phyloP scores from a whole-genome alignment of 108 stramenopile species.

The Skeletonema potamos region DNA sequence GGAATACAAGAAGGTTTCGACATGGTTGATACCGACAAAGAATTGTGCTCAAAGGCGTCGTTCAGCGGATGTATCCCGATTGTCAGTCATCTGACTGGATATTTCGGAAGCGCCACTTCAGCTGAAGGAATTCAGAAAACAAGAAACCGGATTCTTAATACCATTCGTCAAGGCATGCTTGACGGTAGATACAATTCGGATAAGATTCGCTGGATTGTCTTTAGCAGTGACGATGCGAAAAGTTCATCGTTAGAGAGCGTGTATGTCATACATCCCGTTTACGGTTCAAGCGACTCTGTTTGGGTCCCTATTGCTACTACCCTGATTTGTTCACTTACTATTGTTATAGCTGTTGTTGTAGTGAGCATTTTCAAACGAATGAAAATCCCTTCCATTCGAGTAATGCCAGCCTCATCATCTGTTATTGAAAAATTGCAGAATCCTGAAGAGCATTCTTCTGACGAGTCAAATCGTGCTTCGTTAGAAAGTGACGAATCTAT shows the following conservation, averaged over 20 bases:
- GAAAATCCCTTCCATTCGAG: background rate
- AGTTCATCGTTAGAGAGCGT: background rate
- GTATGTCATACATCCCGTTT: background rate
- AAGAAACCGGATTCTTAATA: background rate
- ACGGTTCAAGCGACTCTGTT: background rate
- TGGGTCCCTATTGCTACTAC: background rate
- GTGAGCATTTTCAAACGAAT: background rate
- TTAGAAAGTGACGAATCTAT: background rate
- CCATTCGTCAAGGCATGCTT: background rate
- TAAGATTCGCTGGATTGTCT: background rate
- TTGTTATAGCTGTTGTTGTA: background rate
- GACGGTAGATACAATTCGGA: background rate
- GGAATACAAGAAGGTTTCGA: background rate
- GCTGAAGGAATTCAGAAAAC: background rate
- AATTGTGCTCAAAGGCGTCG: background rate
- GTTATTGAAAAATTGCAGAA: background rate
- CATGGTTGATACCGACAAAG: background rate
- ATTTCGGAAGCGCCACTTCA: background rate
- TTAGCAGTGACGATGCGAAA: background rate
- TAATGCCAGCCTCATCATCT: background rate
- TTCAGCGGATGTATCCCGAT: background rate
- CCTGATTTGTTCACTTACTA: background rate
- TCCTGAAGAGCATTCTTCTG: background rate
- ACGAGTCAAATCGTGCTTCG: background rate
- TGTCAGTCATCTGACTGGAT: background rate